Evolutionary conservation across 2,329 filamentous ascomycete genomes (phyloP).

Genomic region (Aciculosporium take): DNA sequence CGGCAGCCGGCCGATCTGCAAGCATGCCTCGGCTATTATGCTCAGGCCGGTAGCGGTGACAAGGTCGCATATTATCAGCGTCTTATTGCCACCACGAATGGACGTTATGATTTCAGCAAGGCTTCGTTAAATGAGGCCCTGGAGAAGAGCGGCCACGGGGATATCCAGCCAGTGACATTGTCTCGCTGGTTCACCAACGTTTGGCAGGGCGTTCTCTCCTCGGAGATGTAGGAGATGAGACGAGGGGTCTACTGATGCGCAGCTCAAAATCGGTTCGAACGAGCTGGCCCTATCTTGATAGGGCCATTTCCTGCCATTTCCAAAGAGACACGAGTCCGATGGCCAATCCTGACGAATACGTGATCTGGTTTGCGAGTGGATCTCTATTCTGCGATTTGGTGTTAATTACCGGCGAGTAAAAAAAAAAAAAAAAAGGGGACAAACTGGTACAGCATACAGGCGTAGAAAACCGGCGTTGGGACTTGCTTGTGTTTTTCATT

Average conservation of each 20-base stretch:
- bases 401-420: neutral
- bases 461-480: neutral
- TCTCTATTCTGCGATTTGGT: neutral
- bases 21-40: slow-evolving; percentile 26
- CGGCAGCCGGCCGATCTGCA: slow-evolving; percentile 27
- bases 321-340: neutral
- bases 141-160: slow-evolving; percentile 19
- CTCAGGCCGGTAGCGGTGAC: slow-evolving; percentile 31
- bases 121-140: slow-evolving; percentile 44
- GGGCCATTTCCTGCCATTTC: neutral
- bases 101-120: slow-evolving; percentile 49
- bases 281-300: neutral
- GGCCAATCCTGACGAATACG: neutral
- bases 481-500: neutral
- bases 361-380: neutral
- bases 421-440: too few species aligned
- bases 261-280: neutral
- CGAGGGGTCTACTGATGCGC: neutral
- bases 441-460: neutral
- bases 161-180: slow-evolving; percentile 36
- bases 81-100: slow-evolving; percentile 52
- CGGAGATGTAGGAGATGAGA: too few species aligned
- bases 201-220: slow-evolving; percentile 8
- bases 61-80: slow-evolving; percentile 42
- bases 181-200: slow-evolving; percentile 34